These are phyloP conservation scores for Aureobasidium sp. DNA, from an alignment of 2,329 filamentous ascomycete species.

Conservation along the genomic window DNA sequence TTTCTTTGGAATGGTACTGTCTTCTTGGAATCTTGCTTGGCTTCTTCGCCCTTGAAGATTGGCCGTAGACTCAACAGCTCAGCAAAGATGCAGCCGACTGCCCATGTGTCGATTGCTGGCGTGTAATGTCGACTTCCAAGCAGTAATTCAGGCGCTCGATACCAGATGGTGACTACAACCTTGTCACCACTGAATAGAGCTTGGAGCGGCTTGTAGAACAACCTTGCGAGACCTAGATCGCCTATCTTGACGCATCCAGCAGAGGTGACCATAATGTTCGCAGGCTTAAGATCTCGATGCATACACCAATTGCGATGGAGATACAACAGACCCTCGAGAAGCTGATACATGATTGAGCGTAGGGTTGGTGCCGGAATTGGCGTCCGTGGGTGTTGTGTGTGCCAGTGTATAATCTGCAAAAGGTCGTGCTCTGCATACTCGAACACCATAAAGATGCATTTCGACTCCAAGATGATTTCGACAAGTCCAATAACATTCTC, in stretches of 20 bases:
- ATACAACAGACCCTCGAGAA: slow-evolving; percentile 90
- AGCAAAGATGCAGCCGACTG: slow-evolving; percentile 94
- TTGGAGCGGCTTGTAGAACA: slow-evolving; percentile 91
- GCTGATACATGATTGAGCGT: slow-evolving; percentile 90
- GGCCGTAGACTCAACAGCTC: slow-evolving; percentile 83
- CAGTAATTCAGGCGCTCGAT: slow-evolving; percentile 87
- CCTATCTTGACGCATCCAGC: slow-evolving; percentile 87
- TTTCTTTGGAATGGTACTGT: slow-evolving; percentile 95
- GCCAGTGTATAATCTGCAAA: slow-evolving; percentile 95
- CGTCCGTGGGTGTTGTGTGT: slow-evolving; percentile 80
- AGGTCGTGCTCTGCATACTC: slow-evolving; percentile 98
- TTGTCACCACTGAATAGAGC: slow-evolving; percentile 92
- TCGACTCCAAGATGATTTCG: slow-evolving; percentile 96
- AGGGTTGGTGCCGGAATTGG: slow-evolving; percentile 83
- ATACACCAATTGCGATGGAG: slow-evolving; percentile 95
- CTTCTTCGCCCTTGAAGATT: slow-evolving; percentile 98
- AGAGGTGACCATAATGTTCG: slow-evolving; percentile 97
- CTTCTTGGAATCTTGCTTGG: slow-evolving; percentile 98
- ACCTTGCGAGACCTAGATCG: slow-evolving; percentile 81
- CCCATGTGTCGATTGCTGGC: slow-evolving; percentile 94
- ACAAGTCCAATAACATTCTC: slow-evolving; percentile 83
- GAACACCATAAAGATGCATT: slow-evolving; percentile 99
- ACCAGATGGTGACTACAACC: slow-evolving; percentile 99
- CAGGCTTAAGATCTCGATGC: slow-evolving; percentile 92
- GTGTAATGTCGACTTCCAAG: slow-evolving; percentile 95